Base-by-base conservation (phyloP, 2,329 filamentous ascomycete genomes). In the Nemania abortiva region DNA sequence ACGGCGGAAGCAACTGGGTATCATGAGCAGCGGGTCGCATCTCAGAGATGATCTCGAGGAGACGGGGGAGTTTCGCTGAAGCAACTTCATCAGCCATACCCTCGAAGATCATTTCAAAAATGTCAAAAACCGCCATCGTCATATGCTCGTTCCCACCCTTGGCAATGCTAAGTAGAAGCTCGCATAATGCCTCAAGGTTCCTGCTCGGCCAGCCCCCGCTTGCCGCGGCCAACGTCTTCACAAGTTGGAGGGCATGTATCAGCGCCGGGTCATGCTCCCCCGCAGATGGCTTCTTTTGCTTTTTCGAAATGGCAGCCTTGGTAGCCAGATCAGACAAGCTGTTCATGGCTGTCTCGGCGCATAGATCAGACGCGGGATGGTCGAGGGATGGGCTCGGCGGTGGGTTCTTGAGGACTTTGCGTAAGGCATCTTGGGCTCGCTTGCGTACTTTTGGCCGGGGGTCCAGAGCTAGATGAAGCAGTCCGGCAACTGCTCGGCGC, bases 51-150 rank as follows among this genome's bases (percentile, higher is more conserved):
- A 96, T 94, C 72, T 97, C 94, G 75, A 98, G 87, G 13, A 99
- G 87, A 65, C 93, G 89, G 2, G 95, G 94, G 13, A 99, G 86
- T 82, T 98, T 99, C 0, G 93, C 89, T 2, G 94, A 97, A 0
- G 95, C 93, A 57, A 95, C 87, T 73, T 97, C 94, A 18, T 90
- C 88, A n/a, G 85, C 89, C 91, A 99, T 95, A 7, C 94, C 92
- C 75, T 92, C 91, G 73, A 99, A 98, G 53, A 98, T 97, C 79
- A 97, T 92, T 80, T 99, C 96, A 76, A 99, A 99, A 3, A 98
- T 95, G 73, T 98, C 95, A 75, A 99, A 98, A 0, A 95, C 92
- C 11, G 93, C 92, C 91, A 98, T 97, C 37, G 95, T 97, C 85
- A 99, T 91, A 80, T 95, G 97, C 79, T 98, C 95, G 79, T 97